Evolutionary conservation across 352 stramenopile genomes (phyloP), one percentile per base, ranked within the genome.

Genomic region (Globisporangium rhizosaccharum): DNA sequence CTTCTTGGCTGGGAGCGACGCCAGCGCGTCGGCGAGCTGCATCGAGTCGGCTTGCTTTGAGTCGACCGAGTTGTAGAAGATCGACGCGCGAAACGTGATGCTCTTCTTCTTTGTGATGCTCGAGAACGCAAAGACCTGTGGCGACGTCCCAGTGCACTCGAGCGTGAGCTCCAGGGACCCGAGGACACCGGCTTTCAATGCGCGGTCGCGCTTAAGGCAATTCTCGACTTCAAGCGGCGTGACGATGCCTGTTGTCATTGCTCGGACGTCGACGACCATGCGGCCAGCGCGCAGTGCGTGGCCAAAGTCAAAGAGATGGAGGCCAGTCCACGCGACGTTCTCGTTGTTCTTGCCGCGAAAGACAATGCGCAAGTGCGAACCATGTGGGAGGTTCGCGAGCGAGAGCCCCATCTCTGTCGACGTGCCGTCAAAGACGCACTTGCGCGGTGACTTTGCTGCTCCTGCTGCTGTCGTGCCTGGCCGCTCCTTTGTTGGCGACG

Each of bases 221-320:
- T 93, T 91, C 51, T 90, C 83, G 17, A 92, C 85, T 12, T 88
- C 76, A 6, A 92, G 67, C 0, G 80, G 66, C 7, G 82, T 92
- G 14, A 84, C 71, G 6, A 95, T 72, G 18, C 41, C 59, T 28
- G 41, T 33, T 9, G 17, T 25, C 45, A 57, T 56, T 8, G 54
- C 42, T 0, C 53, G 47, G 15, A 61, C 44, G 51, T 90, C 76
- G 41, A 93, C 57, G 0, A 63, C 44, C 4, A 77, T 60, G 2
- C 70, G 68, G 14, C 84, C 84, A 18, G 60, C 78, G 36, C 82
- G 67, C 47, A 96, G 59, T 0, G 66, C 75, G 45, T 96, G 84
- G 2, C 85, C 78, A 61, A 94, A 96, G 50, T 92, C 83, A 30
- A 96, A 93, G 10, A 94, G 59, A 25, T 92, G 79, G 11, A 90